These are phyloP conservation scores for Debaryomyces udenii DNA, from an alignment of 1,139 yeast species.

Conservation along the genomic window DNA sequence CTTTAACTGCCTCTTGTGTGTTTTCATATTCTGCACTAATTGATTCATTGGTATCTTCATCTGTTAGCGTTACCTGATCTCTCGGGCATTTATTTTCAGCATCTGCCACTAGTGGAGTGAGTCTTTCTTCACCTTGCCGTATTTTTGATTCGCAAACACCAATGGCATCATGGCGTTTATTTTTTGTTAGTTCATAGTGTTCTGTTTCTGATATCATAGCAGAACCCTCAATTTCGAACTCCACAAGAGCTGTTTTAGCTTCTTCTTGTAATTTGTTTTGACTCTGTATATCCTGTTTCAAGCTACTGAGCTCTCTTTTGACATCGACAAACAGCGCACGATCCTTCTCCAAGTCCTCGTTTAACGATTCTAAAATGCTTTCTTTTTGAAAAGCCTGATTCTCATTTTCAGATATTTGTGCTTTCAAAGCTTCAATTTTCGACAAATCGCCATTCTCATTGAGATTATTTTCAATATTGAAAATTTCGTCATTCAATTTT, in stretches of 20 bases:
- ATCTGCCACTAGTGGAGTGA: constrained; percentile 23
- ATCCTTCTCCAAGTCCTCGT: constrained; percentile 28
- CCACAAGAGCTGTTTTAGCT: constrained; percentile 13
- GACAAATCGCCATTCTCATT: constrained; percentile 38
- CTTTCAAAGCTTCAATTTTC: constrained; percentile 33
- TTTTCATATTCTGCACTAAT: constrained; percentile 39
- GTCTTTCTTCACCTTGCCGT: constrained; percentile 21
- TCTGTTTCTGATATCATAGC: constrained; percentile 12
- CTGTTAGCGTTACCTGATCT: constrained; percentile 29
- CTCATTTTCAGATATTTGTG: constrained; percentile 33
- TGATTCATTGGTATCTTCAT: constrained; percentile 38
- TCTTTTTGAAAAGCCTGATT: constrained; percentile 30
- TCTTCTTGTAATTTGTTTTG: constrained; percentile 14
- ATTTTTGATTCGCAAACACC: constrained; percentile 19
- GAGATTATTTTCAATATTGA: constrained; percentile 30
- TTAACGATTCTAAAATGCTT: constrained; percentile 32
- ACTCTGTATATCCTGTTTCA: constrained; percentile 14
- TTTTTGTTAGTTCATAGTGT: constrained; percentile 18
- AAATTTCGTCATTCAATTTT: constrained; percentile 20
- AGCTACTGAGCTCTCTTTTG: constrained; percentile 11
- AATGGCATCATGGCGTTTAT: constrained; percentile 16
- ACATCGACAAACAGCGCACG: constrained; percentile 12
- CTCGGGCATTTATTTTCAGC: constrained; percentile 39
- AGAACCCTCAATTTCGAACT: constrained; percentile 17
- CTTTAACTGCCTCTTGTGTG: constrained; percentile 36